Conservation (phyloP, 352 stramenopile species). For the Globisporangium echinulatum region DNA sequence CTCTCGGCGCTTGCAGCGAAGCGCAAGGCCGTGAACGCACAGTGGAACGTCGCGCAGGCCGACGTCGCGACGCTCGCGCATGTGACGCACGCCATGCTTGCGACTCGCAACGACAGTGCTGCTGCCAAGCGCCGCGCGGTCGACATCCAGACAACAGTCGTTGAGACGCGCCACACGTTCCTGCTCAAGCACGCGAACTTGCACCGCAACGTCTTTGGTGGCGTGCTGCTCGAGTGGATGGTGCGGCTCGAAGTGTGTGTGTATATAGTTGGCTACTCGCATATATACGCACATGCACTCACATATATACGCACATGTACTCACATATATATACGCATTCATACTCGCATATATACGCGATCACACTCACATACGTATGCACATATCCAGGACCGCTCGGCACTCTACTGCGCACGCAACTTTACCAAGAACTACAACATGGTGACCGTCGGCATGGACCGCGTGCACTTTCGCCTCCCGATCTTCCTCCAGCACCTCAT, state of each 20-base stretch:
- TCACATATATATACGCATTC: too few species aligned
- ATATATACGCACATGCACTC: too few species aligned
- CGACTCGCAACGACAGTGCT: slow-evolving; percentile 4
- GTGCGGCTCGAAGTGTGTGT: slow-evolving; percentile 4
- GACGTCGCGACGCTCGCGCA: slow-evolving; percentile 18
- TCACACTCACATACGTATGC: too few species aligned
- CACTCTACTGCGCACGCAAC: slow-evolving; percentile 59
- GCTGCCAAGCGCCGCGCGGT: slow-evolving; percentile 9
- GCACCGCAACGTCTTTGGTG: slow-evolving; percentile 33
- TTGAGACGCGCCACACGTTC: slow-evolving; percentile 34
- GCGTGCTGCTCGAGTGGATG: slow-evolving; percentile 40
- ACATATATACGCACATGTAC: too few species aligned
- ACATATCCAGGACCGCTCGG: slow-evolving; percentile 38
- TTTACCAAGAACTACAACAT: slow-evolving; percentile 75
- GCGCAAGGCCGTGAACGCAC: slow-evolving; percentile 24
- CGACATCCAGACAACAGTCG: slow-evolving; percentile 26
- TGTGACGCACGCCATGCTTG: slow-evolving; percentile 29
- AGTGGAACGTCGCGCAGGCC: slow-evolving; percentile 24
- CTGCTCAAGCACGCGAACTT: slow-evolving; percentile 33
- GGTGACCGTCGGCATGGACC: slow-evolving; percentile 74
- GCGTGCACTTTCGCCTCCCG: slow-evolving; percentile 62
- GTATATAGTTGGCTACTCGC: background rate
- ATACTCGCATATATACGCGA: too few species aligned
- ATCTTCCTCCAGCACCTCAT: slow-evolving; percentile 52
- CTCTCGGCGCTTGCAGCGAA: slow-evolving; percentile 21